A percentile compares a stretch with the other conserved stretches of the same genome.
Evolutionary conservation across 2,329 filamentous ascomycete species (phyloP).

Genomic region (Epichloe hybrida): DNA sequence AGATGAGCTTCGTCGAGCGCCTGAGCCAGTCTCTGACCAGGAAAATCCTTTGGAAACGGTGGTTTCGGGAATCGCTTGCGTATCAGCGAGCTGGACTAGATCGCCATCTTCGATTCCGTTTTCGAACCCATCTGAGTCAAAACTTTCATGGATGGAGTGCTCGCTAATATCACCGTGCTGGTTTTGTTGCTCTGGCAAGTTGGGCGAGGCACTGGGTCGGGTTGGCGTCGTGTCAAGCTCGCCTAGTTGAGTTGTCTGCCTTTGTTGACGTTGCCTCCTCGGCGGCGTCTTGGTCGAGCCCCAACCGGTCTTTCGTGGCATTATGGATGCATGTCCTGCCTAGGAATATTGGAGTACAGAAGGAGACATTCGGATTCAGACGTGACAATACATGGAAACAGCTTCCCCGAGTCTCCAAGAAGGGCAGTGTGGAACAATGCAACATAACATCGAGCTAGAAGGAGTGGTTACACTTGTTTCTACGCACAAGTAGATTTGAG

Average conservation of each 20-base stretch:
- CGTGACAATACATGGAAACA: neutral
- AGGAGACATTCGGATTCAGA: neutral
- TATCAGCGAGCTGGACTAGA: conserved; percentile 9
- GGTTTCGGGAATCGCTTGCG: neutral
- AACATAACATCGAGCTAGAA: neutral
- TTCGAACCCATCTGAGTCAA: conserved; percentile 9
- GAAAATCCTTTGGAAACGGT: conserved; percentile 6
- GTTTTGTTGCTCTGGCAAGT: neutral
- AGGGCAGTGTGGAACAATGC: neutral
- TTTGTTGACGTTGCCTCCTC: conserved; percentile 6
- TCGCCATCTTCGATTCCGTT: conserved; percentile 14
- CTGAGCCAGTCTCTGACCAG: conserved; percentile 18
- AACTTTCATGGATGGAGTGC: neutral
- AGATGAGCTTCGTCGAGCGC: conserved; percentile 19
- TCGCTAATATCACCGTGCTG: neutral
- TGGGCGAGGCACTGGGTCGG: conserved; percentile 11
- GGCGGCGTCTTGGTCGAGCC: conserved; percentile 1
- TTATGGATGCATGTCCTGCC: neutral
- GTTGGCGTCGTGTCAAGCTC: conserved; percentile 22
- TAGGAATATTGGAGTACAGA: neutral
- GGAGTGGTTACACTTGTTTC: neutral
- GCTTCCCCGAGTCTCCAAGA: neutral
- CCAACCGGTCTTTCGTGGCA: neutral
- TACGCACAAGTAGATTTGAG: neutral
- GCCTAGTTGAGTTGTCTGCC: conserved; percentile 11